Evolutionary conservation across 345 rosid species (phyloP).

Genomic region (Eucalyptus cloeziana): DNA sequence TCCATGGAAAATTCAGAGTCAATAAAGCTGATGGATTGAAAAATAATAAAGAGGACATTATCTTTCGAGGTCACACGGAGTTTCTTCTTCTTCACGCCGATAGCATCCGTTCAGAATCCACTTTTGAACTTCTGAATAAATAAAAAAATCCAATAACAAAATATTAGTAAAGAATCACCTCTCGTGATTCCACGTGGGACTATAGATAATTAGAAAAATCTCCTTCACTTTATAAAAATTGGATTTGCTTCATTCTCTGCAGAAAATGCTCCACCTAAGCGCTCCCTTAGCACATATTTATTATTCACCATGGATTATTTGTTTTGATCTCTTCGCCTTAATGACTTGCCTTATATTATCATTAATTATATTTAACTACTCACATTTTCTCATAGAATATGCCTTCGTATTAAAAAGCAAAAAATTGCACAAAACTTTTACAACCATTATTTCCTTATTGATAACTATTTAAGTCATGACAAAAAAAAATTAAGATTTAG

Average conservation of each 20-base stretch:
- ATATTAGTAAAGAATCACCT: neutral
- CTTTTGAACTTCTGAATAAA: neutral
- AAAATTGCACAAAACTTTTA: neutral
- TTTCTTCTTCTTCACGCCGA: neutral
- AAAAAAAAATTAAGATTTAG: rapidly evolving
- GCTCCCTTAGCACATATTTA: neutral
- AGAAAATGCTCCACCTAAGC: neutral
- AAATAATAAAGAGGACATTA: too few relatives aligned
- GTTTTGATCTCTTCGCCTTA: neutral
- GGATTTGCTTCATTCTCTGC: neutral
- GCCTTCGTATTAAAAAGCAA: neutral
- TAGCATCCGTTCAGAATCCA: neutral
- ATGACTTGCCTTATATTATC: neutral
- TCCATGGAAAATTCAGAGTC: too few relatives aligned
- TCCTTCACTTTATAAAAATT: neutral
- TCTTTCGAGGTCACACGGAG: neutral
- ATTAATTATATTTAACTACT: too few relatives aligned
- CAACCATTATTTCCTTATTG: too few relatives aligned
- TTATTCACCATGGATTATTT: neutral
- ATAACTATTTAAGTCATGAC: too few relatives aligned
- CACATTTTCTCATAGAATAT: too few relatives aligned
- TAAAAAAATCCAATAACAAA: too few relatives aligned
- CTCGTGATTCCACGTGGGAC: neutral
- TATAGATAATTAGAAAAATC: too few relatives aligned
- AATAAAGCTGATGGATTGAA: too few relatives aligned